Conservation (phyloP, 306 rosid species). For the Inga oerstediana region DNA sequence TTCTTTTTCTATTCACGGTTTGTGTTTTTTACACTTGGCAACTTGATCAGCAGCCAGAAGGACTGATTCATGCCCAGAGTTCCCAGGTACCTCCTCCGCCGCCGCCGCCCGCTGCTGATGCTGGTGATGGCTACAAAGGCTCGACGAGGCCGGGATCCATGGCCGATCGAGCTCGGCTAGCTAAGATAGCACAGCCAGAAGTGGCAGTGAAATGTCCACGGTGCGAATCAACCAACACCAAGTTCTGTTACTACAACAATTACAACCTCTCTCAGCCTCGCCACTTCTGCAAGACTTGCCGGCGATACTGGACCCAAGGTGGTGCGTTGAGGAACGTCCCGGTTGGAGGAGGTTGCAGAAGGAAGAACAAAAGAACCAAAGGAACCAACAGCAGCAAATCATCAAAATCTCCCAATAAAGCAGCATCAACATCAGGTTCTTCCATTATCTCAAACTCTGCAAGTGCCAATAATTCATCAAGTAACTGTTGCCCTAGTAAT, state of each 20-base stretch:
- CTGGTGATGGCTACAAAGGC: slow-evolving; percentile 11
- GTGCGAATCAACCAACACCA: slow-evolving; percentile 84
- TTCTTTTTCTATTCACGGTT: not conserved
- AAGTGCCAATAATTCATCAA: slow-evolving; percentile 51
- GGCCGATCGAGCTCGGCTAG: slow-evolving; percentile 72
- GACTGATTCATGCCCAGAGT: slow-evolving; percentile 30
- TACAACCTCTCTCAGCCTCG: slow-evolving; percentile 84
- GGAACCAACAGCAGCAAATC: slow-evolving; percentile 26
- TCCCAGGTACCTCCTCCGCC: slow-evolving; percentile 32
- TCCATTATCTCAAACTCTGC: slow-evolving; percentile 43
- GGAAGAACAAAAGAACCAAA: slow-evolving; percentile 76
- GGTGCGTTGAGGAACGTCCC: slow-evolving; percentile 89
- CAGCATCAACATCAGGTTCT: slow-evolving; percentile 40
- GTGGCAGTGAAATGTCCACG: slow-evolving; percentile 72
- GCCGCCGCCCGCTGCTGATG: slow-evolving; percentile 3
- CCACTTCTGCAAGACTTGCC: slow-evolving; percentile 87
- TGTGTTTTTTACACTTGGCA: slow-evolving; percentile 31
- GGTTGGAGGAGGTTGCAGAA: slow-evolving; percentile 89
- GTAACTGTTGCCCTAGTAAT: slow-evolving; percentile 42
- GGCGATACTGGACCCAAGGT: slow-evolving; percentile 92
- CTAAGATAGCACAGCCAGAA: slow-evolving; percentile 69
- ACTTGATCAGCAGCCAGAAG: slow-evolving; percentile 34
- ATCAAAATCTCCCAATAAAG: slow-evolving; percentile 53
- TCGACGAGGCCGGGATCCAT: slow-evolving; percentile 65
- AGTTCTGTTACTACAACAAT: slow-evolving; percentile 91